Evolutionary conservation across 1,284 basidiomycete genomes (phyloP), one percentile per base, ranked within the genome.

Genomic region (Peniophora sp.): DNA sequence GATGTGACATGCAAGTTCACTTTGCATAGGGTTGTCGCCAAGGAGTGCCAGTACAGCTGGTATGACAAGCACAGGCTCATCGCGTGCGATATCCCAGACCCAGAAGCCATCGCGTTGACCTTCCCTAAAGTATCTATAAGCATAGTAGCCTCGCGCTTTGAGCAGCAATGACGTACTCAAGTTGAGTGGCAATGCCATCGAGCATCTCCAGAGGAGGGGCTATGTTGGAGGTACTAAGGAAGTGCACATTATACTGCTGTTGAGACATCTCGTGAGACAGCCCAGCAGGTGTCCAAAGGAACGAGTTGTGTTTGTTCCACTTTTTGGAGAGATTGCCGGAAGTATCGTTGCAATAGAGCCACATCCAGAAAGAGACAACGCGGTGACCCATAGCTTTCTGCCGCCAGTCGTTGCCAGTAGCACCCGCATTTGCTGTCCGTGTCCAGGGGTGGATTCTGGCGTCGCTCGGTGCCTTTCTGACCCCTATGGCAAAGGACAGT

Each of bases 11-110:
- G 68, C 61, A 48, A 74, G 58, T 50, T 74, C 68, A 45, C 71
- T 73, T 47, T 72, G 68, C 73, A 74, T 75, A 0, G 71, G 72
- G 54, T 74, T 74, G 51, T 75, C 70, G 0, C 71, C 69, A 1
- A 68, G 61, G 2, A 73, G 49, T 1, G 69, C 71, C 2, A 73
- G 57, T 0, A 68, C 58, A 1, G 34, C 60, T 1, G 65, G 64
- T 1, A 73, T 51, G 0, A 70, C n/a, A 5, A 74, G 60, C 0
- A 72, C 62, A 2, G 39, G 36, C 46, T 69, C 64, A 0, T 65
- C 36, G 0, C 47, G 12, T 1, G 52, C 50, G 44, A 55, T 60
- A 50, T 74, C 70, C 62, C 63, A 72, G 0, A 66, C 68, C 61
- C 63, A 66, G 1, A 73, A 58, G 0, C 70, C 69, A 18, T 58